Conservation (phyloP, 177 flowering plant genomes). For the Telopea speciosissima region DNA sequence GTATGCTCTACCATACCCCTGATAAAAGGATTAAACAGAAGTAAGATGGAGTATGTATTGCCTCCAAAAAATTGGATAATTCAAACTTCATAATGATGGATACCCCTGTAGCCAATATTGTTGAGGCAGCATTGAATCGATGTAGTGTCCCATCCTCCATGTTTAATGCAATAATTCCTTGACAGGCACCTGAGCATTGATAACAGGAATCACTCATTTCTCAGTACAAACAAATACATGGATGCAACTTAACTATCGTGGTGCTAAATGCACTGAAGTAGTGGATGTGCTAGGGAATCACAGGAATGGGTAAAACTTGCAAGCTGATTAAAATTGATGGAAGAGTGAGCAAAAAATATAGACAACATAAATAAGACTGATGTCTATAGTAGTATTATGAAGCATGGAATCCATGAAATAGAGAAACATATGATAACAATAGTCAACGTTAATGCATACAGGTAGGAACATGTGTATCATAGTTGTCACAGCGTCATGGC, state of each 20-base stretch:
- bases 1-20: constrained; percentile 98
- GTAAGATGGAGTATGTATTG: not conserved
- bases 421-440: too few relatives aligned
- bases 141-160: constrained; percentile 99
- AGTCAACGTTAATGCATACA: too few relatives aligned
- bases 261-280: not conserved
- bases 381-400: not conserved
- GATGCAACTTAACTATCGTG: not conserved
- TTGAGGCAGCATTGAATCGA: constrained; percentile 80
- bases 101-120: constrained; percentile 98
- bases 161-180: constrained; percentile 94
- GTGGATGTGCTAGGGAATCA: not conserved
- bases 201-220: not conserved
- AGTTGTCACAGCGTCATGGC: too few relatives aligned
- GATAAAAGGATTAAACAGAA: constrained; percentile 9
- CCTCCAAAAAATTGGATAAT: not conserved
- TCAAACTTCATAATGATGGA: not conserved
- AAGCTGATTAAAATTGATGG: not conserved
- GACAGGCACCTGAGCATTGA: constrained; percentile 63
- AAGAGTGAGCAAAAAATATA: too few relatives aligned
- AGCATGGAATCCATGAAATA: too few relatives aligned
- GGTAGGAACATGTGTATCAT: too few relatives aligned
- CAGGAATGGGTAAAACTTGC: not conserved
- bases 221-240: not conserved
- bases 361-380: not conserved